These are phyloP conservation scores for Citrus glauca DNA, from an alignment of 345 rosid species.

Conservation along the genomic window DNA sequence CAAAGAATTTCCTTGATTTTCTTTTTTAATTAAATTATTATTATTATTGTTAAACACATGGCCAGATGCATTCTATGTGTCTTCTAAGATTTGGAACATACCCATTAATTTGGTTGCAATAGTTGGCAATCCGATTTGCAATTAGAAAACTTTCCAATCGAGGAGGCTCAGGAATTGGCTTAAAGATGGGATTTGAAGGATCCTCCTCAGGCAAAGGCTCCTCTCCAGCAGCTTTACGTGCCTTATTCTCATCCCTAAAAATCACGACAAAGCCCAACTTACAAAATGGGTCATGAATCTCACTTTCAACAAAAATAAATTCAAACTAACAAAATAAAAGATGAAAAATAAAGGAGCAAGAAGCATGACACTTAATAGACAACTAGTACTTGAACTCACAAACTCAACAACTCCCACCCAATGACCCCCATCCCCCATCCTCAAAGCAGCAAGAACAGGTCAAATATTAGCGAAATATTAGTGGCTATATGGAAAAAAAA, in stretches of 20 bases:
- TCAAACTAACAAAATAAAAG: background rate
- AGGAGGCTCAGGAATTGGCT: conserved; percentile 89
- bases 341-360: background rate
- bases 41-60: background rate
- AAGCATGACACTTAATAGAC: background rate
- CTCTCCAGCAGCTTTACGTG: conserved; percentile 87
- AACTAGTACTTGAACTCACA: background rate
- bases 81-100: conserved; percentile 28
- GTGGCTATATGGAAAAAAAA: background rate
- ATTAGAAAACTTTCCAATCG: conserved; percentile 93
- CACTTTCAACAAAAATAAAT: background rate
- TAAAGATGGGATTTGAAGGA: conserved; percentile 86
- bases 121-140: conserved; percentile 86
- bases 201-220: conserved; percentile 98
- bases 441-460: background rate
- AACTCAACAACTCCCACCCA: background rate
- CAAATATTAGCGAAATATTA: background rate
- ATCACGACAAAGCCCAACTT: conserved; percentile 9
- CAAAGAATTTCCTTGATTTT: background rate
- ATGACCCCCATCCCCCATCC: background rate
- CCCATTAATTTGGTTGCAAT: conserved; percentile 98
- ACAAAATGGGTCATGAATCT: background rate
- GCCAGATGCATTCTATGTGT: background rate
- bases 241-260: conserved; percentile 78
- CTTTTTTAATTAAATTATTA: background rate